phyloP scores from a whole-genome alignment of 495 filamentous ascomycete species.

The Penicillium bialowiezense region DNA sequence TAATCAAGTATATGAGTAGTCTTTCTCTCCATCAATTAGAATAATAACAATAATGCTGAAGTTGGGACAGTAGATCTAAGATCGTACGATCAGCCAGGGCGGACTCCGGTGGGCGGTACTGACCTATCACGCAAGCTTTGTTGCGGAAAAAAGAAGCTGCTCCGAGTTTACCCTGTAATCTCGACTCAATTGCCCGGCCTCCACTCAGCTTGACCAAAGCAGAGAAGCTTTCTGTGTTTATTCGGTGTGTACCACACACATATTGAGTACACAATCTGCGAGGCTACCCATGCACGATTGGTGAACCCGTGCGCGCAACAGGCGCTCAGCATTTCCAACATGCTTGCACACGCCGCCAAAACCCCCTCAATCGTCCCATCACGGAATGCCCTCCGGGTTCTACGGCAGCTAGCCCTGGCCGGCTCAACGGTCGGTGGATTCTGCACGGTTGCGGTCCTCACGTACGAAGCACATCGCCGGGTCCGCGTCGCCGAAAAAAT shows the following conservation, averaged over 20 bases:
- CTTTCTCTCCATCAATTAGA: no score
- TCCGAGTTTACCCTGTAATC: slow-evolving; percentile 16
- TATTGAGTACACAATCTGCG: background rate
- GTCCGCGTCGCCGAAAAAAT: slow-evolving; percentile 41
- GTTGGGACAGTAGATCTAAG: no score
- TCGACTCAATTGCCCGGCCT: slow-evolving; percentile 9
- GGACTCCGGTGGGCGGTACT: slow-evolving; percentile 20
- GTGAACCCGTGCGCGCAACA: slow-evolving; percentile 21
- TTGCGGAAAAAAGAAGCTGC: slow-evolving; percentile 25
- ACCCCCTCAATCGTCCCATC: slow-evolving; percentile 37
- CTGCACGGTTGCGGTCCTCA: slow-evolving; percentile 41
- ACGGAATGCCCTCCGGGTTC: slow-evolving; percentile 44
- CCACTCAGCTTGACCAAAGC: background rate
- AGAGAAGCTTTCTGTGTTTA: background rate
- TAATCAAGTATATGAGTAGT: background rate
- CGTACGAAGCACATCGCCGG: slow-evolving; percentile 43
- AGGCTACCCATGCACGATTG: slow-evolving; percentile 20
- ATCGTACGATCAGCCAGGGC: slow-evolving; percentile 17
- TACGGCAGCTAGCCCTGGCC: slow-evolving; percentile 42
- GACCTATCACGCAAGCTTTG: slow-evolving; percentile 19
- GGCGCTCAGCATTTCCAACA: slow-evolving; percentile 28
- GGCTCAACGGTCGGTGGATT: slow-evolving; percentile 40
- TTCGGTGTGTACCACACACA: background rate
- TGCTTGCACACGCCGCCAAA: slow-evolving; percentile 33
- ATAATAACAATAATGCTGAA: no score